Evolutionary conservation across 2,329 filamentous ascomycete genomes (phyloP).

Genomic region (Epichloe elymi): DNA sequence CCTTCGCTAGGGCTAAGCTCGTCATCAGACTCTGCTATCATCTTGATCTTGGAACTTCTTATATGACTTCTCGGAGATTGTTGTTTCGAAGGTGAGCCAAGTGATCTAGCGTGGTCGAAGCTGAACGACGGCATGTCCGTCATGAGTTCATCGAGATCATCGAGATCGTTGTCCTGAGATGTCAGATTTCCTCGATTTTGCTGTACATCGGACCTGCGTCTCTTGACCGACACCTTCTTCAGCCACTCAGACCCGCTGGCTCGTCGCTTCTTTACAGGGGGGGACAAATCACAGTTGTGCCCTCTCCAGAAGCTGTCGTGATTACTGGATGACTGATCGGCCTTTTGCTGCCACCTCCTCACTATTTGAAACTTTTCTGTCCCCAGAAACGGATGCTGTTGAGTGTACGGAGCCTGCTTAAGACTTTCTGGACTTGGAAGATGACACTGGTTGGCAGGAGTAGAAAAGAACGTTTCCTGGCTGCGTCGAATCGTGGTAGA

Average conservation of each 20-base stretch:
- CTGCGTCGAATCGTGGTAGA: conserved; percentile 2
- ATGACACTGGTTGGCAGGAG: conserved; percentile 20
- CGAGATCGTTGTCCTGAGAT: conserved; percentile 5
- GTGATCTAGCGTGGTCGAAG: not conserved
- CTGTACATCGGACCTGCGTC: conserved; percentile 10
- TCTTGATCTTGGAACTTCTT: not conserved
- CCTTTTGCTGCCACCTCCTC: conserved; percentile 19
- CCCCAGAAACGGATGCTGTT: conserved; percentile 17
- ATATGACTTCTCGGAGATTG: conserved; percentile 6
- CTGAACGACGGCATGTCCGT: conserved; percentile 1
- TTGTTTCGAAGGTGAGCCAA: conserved; percentile 7
- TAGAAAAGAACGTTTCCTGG: conserved; percentile 6
- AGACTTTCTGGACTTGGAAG: conserved; percentile 29
- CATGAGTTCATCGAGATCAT: conserved; percentile 11
- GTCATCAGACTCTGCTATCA: conserved; percentile 5
- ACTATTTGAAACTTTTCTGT: conserved; percentile 19
- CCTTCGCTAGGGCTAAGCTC: conserved; percentile 5
- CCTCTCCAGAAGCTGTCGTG: conserved; percentile 12
- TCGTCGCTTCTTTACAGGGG: conserved; percentile 14
- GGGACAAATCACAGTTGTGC: conserved; percentile 2
- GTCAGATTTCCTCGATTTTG: not conserved
- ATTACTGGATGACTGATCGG: conserved; percentile 4
- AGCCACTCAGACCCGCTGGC: conserved; percentile 19
- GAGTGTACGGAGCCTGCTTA: conserved; percentile 18
- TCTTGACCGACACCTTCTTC: conserved; percentile 18